Conservation (phyloP, 2,329 filamentous ascomycete species). For the Diplodia intermedia region DNA sequence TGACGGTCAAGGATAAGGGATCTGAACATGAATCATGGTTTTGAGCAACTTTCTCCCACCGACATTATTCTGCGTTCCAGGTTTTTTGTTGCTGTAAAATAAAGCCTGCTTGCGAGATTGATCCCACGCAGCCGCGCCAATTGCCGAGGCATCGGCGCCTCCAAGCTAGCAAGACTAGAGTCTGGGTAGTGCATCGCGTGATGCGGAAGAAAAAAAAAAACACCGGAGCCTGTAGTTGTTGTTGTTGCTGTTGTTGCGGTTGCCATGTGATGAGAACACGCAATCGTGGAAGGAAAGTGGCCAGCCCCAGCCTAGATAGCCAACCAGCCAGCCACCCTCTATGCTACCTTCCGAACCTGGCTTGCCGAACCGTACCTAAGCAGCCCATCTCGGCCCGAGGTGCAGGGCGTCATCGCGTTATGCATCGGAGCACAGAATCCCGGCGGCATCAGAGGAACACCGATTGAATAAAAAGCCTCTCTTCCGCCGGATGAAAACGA, state of each 20-base stretch:
- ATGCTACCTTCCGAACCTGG: neutral
- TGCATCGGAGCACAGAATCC: neutral
- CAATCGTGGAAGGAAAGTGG: neutral
- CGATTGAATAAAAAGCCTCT: neutral
- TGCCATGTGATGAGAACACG: neutral
- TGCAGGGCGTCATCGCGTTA: neutral
- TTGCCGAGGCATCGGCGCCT: neutral
- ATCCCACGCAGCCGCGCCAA: neutral
- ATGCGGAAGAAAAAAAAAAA: too few species aligned
- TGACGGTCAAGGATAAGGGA: neutral
- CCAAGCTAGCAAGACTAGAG: neutral
- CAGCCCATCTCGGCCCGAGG: neutral
- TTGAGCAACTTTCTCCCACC: neutral
- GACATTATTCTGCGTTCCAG: neutral
- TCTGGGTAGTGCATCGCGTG: neutral
- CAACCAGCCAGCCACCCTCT: neutral
- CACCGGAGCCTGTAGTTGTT: too few species aligned
- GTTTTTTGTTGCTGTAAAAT: neutral
- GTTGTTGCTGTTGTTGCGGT: too few species aligned
- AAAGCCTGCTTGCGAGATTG: neutral
- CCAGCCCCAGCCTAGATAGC: neutral
- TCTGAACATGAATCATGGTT: neutral
- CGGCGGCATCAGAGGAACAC: neutral
- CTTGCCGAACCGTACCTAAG: neutral
- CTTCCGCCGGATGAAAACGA: neutral